A percentile compares a stretch with the other conserved stretches of the same genome.
Evolutionary conservation across 208 protist genomes (phyloP).

Genomic region (Trichomonas vaginalis): DNA sequence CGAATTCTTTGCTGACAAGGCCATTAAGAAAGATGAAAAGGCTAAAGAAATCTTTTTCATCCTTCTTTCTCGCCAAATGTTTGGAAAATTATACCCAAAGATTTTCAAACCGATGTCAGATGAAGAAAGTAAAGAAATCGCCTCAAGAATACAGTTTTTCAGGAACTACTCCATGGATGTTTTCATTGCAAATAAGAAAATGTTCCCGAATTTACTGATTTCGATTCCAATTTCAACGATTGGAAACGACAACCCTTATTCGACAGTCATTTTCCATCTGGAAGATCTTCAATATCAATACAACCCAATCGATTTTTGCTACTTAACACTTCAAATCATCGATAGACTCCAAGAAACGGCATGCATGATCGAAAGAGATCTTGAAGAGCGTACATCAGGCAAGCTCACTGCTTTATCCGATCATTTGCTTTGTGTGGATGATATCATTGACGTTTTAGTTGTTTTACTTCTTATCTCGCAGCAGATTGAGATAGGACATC

Average conservation of each 20-base stretch:
- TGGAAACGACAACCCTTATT: neutral
- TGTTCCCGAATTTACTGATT: neutral
- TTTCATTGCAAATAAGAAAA: neutral
- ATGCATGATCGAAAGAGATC: neutral
- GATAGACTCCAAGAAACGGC: neutral
- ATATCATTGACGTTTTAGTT: neutral
- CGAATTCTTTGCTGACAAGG: neutral
- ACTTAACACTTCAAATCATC: neutral
- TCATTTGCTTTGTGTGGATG: neutral
- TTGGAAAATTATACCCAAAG: neutral
- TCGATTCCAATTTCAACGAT: neutral
- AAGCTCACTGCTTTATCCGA: neutral
- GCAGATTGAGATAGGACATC: neutral
- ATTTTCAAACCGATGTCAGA: neutral
- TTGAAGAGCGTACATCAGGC: neutral
- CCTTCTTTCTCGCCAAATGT: neutral
- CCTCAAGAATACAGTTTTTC: neutral
- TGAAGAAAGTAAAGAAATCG: neutral
- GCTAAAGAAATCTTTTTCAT: neutral
- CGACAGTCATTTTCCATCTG: neutral
- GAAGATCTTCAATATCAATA: neutral
- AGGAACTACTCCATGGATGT: neutral
- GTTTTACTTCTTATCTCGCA: neutral
- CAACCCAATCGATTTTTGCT: neutral
- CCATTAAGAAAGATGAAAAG: neutral